Evolutionary conservation across 768 basidiomycete genomes (phyloP).

Genomic region (Harrya chromipes): DNA sequence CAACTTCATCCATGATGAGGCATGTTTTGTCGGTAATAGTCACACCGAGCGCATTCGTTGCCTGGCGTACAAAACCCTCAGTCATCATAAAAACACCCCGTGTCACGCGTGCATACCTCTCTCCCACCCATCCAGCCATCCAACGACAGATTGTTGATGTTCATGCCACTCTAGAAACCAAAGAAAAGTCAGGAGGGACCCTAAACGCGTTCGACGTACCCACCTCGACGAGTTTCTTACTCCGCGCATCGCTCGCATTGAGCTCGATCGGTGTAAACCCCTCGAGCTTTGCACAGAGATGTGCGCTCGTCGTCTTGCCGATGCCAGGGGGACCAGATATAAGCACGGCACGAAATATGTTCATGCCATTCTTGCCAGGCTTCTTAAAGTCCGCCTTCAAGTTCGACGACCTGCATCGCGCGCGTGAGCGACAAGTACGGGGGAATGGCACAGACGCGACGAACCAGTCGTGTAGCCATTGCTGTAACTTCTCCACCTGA

Average conservation of each 20-base stretch:
- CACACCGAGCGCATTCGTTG: conserved; percentile 67
- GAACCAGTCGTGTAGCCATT: conserved; percentile 88
- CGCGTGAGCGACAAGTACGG: background rate
- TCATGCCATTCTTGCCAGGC: conserved; percentile 88
- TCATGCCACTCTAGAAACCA: conserved; percentile 69
- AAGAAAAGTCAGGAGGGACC: background rate
- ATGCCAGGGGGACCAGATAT: conserved; percentile 96
- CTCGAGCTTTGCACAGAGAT: conserved; percentile 84
- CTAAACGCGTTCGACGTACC: background rate
- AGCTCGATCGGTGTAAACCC: conserved; percentile 93
- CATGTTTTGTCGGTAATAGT: conserved; percentile 76
- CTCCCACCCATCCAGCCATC: conserved; percentile 78
- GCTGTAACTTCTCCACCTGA: conserved; percentile 81
- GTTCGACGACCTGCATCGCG: conserved; percentile 59
- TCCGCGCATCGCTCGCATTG: conserved; percentile 93
- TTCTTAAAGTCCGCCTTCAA: conserved; percentile 84
- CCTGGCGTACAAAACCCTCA: conserved; percentile 29
- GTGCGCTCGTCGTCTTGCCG: conserved; percentile 96
- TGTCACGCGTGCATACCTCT: conserved; percentile 42
- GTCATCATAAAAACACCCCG: background rate
- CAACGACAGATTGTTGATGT: conserved; percentile 83
- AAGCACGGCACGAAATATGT: conserved; percentile 80
- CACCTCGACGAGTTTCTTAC: conserved; percentile 96
- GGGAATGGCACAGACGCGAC: conserved; percentile 16
- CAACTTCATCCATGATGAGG: conserved; percentile 99